phyloP scores from a whole-genome alignment of 495 filamentous ascomycete genomes.

The Penicillium argentinense region DNA sequence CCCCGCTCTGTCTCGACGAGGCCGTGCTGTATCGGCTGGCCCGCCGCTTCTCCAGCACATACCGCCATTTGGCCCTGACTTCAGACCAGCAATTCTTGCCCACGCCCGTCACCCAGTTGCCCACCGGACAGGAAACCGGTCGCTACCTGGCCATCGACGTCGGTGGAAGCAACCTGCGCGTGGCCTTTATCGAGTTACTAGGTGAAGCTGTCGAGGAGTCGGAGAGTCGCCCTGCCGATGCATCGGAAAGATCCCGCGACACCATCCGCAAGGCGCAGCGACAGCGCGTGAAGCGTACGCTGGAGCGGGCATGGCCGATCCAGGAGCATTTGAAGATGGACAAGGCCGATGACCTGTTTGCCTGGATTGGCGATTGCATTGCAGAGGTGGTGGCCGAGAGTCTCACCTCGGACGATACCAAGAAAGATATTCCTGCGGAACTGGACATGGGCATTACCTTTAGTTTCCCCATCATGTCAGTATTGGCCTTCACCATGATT shows the following conservation, averaged over 20 bases:
- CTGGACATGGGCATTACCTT: constrained; percentile 81
- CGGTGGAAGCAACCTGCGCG: constrained; percentile 77
- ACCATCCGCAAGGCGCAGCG: constrained; percentile 48
- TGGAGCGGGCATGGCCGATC: constrained; percentile 77
- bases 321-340: constrained; percentile 76
- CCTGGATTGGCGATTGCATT: constrained; percentile 77
- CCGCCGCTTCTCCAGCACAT: constrained; percentile 59
- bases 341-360: constrained; percentile 71
- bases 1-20: constrained; percentile 41
- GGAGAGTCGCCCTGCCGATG: constrained; percentile 33
- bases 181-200: constrained; percentile 72
- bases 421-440: constrained; percentile 48
- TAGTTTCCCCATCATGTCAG: constrained; percentile 82
- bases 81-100: constrained; percentile 73
- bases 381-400: constrained; percentile 66
- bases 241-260: constrained; percentile 37
- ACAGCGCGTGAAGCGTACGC: constrained; percentile 54
- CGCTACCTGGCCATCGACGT: constrained; percentile 79
- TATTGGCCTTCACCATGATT: background rate
- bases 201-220: constrained; percentile 49
- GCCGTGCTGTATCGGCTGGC: constrained; percentile 59
- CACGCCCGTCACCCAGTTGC: constrained; percentile 74
- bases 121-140: constrained; percentile 61
- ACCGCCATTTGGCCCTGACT: constrained; percentile 60
- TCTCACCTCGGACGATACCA: constrained; percentile 43